Evolutionary conservation across 192 early-diverging fungal genomes (phyloP), one percentile per base, ranked within the genome.

Genomic region (Haplosporangium gracile): DNA sequence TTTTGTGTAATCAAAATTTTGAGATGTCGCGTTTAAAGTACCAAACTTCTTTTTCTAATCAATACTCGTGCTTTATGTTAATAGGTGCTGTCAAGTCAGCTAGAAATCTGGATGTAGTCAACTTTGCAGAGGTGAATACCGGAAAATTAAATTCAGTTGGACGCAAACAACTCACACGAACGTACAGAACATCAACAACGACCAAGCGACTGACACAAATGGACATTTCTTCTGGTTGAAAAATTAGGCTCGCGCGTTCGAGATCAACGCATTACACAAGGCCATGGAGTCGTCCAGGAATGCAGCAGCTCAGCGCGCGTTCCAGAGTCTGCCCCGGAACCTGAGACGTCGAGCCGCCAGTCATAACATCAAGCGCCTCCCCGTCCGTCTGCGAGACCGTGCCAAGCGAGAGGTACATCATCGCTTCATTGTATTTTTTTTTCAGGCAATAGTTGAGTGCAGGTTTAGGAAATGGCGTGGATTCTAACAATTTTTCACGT

Each of bases 351-450:
- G 98, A 55, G 96, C 97, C 29, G 98, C 98, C 36, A 97, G 96
- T 81, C 96, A 97, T 88, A 99, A 99, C 88, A 91, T 97, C 55
- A 97, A 98, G 79, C 94, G 97, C 29, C 82, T 99, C n/a, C 98
- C 98, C 8, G 90, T 91, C 39, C 92, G 95, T 43, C 86, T 98
- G 60, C 92, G 97, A n/a, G 93, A 93, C 49, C 89, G 93, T 63
- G 97, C 98, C 18, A 79, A 89, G 18, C 89, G 91, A 47, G 97
- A 99, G 90, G 92, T 91, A 74, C 15, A 40, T 1, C 0, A 26
- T 29, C 47, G 72, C 72, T 20, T 29, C 13, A 13, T 2, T 34
- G 0, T 45, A 10, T 45, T 45, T 15, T 11, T 20, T 45, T 9
- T 51, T 74, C 43, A 26, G 6, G 8, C 16, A 13, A 8, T 5